Percentiles rank a stretch among this genome's conserved stretches.
phyloP scores from a whole-genome alignment of 805 yeast genomes.

The Schwanniomyces pseudopolymorphus region DNA sequence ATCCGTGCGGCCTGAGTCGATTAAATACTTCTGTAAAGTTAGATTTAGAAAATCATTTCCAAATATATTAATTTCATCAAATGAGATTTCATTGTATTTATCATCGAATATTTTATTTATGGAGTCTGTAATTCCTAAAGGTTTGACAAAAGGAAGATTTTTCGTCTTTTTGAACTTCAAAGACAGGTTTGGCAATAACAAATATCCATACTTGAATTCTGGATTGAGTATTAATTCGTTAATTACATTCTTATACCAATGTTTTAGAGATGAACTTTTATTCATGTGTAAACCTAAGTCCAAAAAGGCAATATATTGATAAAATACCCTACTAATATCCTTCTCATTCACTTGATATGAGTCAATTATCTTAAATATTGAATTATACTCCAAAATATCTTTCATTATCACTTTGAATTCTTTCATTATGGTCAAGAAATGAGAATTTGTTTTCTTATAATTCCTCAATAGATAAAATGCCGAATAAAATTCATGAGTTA shows the following conservation, averaged over 20 bases:
- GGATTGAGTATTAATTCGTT: not conserved
- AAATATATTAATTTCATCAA: not conserved
- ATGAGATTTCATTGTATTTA: not conserved
- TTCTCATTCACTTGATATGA: not conserved
- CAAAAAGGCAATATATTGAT: constrained; percentile 4
- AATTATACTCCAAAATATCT: constrained; percentile 3
- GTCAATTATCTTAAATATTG: not conserved
- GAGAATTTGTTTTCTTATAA: not conserved
- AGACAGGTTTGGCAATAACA: not conserved
- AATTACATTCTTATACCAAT: constrained; percentile 3
- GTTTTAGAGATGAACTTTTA: not conserved
- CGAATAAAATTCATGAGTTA: constrained; percentile 7
- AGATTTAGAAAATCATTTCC: not conserved
- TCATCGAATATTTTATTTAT: not conserved
- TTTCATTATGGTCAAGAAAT: not conserved
- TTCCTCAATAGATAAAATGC: not conserved
- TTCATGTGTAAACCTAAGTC: constrained; percentile 2
- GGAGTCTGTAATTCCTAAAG: not conserved
- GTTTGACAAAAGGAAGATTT: not conserved
- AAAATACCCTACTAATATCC: constrained; percentile 2
- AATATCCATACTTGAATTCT: not conserved
- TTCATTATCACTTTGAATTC: not conserved
- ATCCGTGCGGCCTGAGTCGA: not conserved
- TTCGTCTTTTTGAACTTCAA: not conserved
- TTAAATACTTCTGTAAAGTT: not conserved